These are phyloP conservation scores for Nakazawaea wyomingensis DNA, from an alignment of 805 yeast genomes.

Conservation along the genomic window DNA sequence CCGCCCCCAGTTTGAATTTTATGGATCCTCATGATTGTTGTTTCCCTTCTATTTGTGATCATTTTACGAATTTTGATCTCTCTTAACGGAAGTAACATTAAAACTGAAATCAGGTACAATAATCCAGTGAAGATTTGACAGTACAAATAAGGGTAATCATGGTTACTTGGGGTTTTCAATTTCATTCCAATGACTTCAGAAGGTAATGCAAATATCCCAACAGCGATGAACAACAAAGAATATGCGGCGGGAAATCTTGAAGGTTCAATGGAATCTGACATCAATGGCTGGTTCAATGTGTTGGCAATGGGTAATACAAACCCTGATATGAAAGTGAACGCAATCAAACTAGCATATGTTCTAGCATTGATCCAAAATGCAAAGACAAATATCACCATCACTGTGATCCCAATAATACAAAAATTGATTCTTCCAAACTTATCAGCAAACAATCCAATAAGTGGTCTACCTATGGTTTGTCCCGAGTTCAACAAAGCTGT, in stretches of 20 bases:
- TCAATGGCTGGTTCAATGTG: conserved; percentile 19
- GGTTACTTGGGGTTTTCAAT: conserved; percentile 25
- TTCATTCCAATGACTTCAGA: conserved; percentile 54
- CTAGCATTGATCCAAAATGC: conserved; percentile 39
- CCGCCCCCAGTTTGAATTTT: not conserved
- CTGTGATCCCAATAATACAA: conserved; percentile 28
- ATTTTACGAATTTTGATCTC: conserved; percentile 28
- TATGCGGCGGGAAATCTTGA: conserved; percentile 34
- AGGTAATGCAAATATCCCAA: conserved; percentile 32
- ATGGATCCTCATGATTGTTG: not conserved
- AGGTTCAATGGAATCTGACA: conserved; percentile 35
- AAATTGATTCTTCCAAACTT: conserved; percentile 41
- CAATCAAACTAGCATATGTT: conserved; percentile 30
- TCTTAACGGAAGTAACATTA: conserved; percentile 30
- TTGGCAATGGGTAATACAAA: conserved; percentile 33
- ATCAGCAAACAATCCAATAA: conserved; percentile 41
- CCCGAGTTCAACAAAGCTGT: conserved; percentile 43
- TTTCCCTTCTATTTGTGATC: conserved; percentile 15
- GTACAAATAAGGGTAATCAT: conserved; percentile 26
- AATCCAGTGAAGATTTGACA: conserved; percentile 37
- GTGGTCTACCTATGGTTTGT: conserved; percentile 47
- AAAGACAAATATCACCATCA: conserved; percentile 32
- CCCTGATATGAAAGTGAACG: conserved; percentile 34
- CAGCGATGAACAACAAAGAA: conserved; percentile 27
- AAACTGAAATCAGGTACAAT: conserved; percentile 24